Conservation (phyloP, 768 basidiomycete genomes). For the Mycena galericulata region DNA sequence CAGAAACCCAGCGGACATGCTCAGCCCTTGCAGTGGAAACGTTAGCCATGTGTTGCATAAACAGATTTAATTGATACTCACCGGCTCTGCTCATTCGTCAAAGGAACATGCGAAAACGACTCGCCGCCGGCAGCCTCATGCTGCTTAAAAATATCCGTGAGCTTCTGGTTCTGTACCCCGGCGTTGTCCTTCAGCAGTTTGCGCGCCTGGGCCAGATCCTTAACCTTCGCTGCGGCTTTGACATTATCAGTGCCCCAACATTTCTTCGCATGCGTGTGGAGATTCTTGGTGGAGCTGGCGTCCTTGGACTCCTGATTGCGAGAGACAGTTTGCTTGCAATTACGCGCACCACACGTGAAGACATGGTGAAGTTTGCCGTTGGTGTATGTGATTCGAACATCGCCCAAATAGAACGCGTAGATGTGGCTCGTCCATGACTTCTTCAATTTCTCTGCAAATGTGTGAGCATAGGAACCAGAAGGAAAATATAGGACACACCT, state of each 20-base stretch:
- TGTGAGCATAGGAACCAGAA: not conserved
- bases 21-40: slow-evolving; percentile 34
- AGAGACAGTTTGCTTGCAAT: too few species aligned
- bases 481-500: not conserved
- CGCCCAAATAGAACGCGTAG: too few species aligned
- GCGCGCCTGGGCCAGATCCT: too few species aligned
- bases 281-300: too few species aligned
- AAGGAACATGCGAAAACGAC: slow-evolving; percentile 39
- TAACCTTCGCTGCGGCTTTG: too few species aligned
- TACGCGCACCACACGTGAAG: not conserved
- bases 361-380: not conserved
- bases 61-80: slow-evolving; percentile 14
- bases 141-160: not conserved
- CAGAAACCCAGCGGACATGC: slow-evolving; percentile 39
- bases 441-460: not conserved
- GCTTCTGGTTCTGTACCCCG: too few species aligned
- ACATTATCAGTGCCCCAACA: too few species aligned
- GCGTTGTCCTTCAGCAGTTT: too few species aligned
- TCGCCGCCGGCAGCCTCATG: not conserved
- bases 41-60: not conserved
- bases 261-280: too few species aligned
- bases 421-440: not conserved
- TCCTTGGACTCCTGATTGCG: too few species aligned
- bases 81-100: slow-evolving; percentile 39
- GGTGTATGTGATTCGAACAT: too few species aligned